phyloP scores from a whole-genome alignment of 1,139 yeast species.

The Suhomyces bokatorum region DNA sequence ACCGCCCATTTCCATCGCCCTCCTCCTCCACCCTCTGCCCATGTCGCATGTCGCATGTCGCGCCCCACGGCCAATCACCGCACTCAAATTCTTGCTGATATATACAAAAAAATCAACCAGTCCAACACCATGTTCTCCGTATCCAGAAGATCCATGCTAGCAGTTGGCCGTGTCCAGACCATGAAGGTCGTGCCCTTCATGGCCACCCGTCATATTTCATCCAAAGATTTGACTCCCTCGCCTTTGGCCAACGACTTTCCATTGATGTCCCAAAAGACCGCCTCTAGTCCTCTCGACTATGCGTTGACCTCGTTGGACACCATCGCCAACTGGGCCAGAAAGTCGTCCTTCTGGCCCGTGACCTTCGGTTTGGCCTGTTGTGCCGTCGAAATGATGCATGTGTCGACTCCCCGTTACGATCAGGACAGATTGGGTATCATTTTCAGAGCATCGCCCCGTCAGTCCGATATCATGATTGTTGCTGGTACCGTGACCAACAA shows the following conservation, averaged over 20 bases:
- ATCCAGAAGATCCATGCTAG: constrained; percentile 27
- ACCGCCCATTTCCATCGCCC: not conserved
- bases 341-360: constrained; percentile 92
- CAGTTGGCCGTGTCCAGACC: constrained; percentile 20
- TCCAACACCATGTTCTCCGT: constrained; percentile 26
- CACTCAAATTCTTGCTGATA: constrained; percentile 33
- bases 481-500: constrained; percentile 91
- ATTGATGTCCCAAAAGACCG: constrained; percentile 46
- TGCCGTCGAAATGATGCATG: constrained; percentile 96
- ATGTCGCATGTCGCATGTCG: constrained; percentile 8
- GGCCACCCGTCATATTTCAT: constrained; percentile 32
- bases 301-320: constrained; percentile 83
- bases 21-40: not conserved
- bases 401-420: constrained; percentile 88
- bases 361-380: constrained; percentile 92
- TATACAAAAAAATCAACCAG: constrained; percentile 16
- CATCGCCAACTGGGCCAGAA: constrained; percentile 90
- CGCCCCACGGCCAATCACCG: constrained; percentile 30
- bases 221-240: constrained; percentile 48
- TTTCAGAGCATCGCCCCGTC: constrained; percentile 94
- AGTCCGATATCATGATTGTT: constrained; percentile 89
- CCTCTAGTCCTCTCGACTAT: constrained; percentile 64
- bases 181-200: constrained; percentile 16
- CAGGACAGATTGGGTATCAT: constrained; percentile 92
- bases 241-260: constrained; percentile 47